A percentile compares a stretch with the other conserved stretches of the same genome.
These are phyloP conservation scores for Sphagnum magellanicum DNA, from an alignment of 228 moss, liverwort and hornwort genomes.

Conservation along the genomic window DNA sequence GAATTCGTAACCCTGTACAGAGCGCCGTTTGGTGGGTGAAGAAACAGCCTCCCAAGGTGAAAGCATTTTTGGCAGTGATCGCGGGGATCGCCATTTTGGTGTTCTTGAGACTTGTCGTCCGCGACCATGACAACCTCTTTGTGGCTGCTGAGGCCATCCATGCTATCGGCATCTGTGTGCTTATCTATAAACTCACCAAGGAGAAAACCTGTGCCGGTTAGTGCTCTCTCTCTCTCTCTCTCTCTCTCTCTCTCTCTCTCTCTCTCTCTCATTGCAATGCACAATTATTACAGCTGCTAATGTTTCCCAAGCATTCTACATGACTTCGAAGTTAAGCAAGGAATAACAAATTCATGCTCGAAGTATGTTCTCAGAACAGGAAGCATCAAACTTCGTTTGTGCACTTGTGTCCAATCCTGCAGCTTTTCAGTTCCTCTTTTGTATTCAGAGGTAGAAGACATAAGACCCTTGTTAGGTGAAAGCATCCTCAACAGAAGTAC, in stretches of 20 bases:
- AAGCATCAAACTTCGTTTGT: neutral
- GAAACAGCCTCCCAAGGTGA: conserved; percentile 78
- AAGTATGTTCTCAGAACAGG: neutral
- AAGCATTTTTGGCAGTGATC: conserved; percentile 61
- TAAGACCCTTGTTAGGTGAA: too few species aligned
- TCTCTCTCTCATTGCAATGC: neutral
- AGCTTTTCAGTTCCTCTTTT: neutral
- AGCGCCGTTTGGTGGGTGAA: conserved; percentile 87
- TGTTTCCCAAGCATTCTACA: neutral
- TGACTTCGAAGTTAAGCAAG: neutral
- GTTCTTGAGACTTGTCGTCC: conserved; percentile 70
- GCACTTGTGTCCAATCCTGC: neutral
- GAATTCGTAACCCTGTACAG: conserved; percentile 79
- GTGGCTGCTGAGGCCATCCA: conserved; percentile 84
- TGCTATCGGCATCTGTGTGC: conserved; percentile 71
- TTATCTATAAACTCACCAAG: conserved; percentile 89
- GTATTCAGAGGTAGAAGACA: too few species aligned
- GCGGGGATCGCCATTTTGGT: conserved; percentile 55
- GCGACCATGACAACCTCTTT: conserved; percentile 93
- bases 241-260: neutral
- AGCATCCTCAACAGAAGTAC: too few species aligned
- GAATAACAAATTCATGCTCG: neutral
- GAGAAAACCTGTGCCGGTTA: conserved; percentile 89
- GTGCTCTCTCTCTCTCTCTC: neutral
- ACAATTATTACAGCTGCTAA: neutral